Evolutionary conservation across 2,329 filamentous ascomycete species (phyloP).

Genomic region (Colletotrichum sp.): DNA sequence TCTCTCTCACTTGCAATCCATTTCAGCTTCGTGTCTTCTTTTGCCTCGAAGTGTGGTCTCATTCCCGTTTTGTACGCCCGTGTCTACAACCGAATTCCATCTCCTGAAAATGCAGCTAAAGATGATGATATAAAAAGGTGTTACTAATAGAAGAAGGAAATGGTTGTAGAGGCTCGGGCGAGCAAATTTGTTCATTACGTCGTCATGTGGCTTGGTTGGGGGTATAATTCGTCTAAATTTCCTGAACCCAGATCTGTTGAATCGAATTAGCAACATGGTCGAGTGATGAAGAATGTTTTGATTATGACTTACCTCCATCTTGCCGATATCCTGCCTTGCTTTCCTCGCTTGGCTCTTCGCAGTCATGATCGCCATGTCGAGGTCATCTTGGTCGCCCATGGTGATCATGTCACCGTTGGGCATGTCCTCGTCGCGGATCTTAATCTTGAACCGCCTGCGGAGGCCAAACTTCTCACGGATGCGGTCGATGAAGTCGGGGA

Average conservation of each 20-base stretch:
- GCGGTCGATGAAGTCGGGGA: constrained; percentile 76
- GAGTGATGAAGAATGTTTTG: background rate
- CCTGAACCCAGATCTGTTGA: constrained; percentile 53
- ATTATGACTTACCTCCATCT: constrained; percentile 81
- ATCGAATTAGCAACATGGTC: constrained; percentile 26
- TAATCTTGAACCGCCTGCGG: constrained; percentile 81
- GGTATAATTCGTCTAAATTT: constrained; percentile 41
- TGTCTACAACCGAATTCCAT: constrained; percentile 17
- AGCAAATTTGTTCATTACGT: constrained; percentile 31
- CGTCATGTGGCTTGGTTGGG: constrained; percentile 21
- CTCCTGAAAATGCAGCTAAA: constrained; percentile 10
- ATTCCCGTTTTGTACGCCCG: constrained; percentile 10
- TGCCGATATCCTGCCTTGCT: constrained; percentile 82
- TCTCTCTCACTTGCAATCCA: background rate
- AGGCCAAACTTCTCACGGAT: constrained; percentile 89
- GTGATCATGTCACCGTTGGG: constrained; percentile 91
- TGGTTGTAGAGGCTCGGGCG: constrained; percentile 4
- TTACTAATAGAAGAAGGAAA: constrained; percentile 7
- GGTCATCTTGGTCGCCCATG: constrained; percentile 93
- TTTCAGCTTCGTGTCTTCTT: background rate
- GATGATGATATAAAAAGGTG: background rate
- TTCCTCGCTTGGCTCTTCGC: constrained; percentile 73
- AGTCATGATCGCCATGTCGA: constrained; percentile 82
- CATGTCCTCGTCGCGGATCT: constrained; percentile 81
- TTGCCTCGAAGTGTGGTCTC: background rate